Conservation (phyloP, 345 rosid species). For the Durio zibethinus region DNA sequence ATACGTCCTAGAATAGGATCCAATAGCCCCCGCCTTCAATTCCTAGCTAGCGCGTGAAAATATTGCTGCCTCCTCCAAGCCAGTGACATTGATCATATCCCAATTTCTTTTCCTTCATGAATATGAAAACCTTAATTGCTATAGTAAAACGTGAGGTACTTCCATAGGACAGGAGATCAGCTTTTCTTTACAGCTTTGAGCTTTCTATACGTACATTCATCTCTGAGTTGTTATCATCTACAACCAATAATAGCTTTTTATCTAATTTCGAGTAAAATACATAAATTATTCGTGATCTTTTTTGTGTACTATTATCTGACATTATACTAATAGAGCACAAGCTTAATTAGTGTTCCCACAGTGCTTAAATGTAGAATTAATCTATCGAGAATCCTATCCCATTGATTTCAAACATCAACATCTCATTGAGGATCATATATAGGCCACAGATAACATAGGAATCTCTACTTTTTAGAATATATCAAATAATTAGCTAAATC, state of each 20-base stretch:
- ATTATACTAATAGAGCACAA: neutral
- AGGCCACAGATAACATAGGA: neutral
- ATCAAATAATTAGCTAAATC: no score
- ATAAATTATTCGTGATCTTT: no score
- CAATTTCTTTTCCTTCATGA: neutral
- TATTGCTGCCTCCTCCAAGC: neutral
- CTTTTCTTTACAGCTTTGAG: no score
- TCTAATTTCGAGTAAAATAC: no score
- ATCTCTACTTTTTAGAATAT: no score
- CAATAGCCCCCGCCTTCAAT: neutral
- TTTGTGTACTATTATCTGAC: no score
- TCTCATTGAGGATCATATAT: no score
- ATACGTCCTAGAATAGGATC: conserved; percentile 13
- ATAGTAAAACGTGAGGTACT: no score
- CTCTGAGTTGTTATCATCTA: neutral
- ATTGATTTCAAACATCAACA: neutral
- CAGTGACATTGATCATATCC: neutral
- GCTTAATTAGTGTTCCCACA: neutral
- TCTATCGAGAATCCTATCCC: neutral
- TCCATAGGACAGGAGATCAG: no score
- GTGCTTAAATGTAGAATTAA: neutral
- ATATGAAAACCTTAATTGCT: no score
- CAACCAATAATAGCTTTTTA: neutral
- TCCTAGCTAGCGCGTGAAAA: neutral
- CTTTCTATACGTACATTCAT: no score